Base-by-base conservation (phyloP, 139 green algal species). In the Cymbomonas tetramitiformis region DNA sequence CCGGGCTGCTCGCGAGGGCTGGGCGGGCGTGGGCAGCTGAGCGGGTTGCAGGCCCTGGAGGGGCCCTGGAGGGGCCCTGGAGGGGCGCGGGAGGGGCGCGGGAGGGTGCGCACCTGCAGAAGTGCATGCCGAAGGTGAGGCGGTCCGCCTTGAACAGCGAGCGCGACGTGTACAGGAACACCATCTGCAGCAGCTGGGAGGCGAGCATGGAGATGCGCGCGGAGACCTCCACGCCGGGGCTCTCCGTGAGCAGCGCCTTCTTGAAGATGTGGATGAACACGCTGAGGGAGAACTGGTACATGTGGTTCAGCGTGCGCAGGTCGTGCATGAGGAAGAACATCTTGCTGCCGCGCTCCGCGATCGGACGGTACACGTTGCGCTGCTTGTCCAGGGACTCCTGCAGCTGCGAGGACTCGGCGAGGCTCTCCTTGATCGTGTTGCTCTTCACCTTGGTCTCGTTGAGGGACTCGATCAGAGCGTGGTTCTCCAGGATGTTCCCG, bases 401-500 rank as follows among this genome's bases (percentile, higher is more conserved):
- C 40, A 89, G 60, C 21, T 46, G 12, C 29, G 64, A 57, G 21
- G 73, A 80, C 34, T 80, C 64, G 4, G 55, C 55, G 56, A 92
- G 66, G 15, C 70, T 67, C 7, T 60, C 55, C 28, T 64, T 58
- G 30, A 86, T 77, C 15, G 61, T 79, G 21, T 33, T 56, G 28
- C 56, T 61, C 44, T 82, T 78, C 29, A 61, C 61, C 67, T 90
- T 88, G 48, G 83, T 80, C 47, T 85, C 71, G 31, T 87, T 80
- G 18, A 93, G 71, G 26, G 64, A 79, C 18, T 75, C 49, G 55
- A 90, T 65, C 47, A 93, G 76, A 30, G 71, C 70, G 43, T 77
- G 64, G 62, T 93, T 86, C 43, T 88, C 82, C 34, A 88, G 70
- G 30, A 88, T 57, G 62, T 83, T 85, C 38, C 81, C 79, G 43